Evolutionary conservation across 495 filamentous ascomycete genomes (phyloP), one percentile per base, ranked within the genome.

Genomic region (Aspergillus wentii): DNA sequence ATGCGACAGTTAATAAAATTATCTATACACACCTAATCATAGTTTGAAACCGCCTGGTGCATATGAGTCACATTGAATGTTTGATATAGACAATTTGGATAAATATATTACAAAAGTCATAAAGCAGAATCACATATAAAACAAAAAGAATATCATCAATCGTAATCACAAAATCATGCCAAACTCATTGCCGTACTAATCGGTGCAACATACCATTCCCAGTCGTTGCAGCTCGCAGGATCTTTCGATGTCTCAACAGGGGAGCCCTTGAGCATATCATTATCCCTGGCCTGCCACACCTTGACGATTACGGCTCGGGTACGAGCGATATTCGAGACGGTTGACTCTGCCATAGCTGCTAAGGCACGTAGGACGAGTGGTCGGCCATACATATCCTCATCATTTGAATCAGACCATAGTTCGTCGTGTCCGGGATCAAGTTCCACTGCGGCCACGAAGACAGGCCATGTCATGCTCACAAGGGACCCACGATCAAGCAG

Each of bases 391-490:
- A 52, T 51, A 3, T 20, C 38, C 0, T 46, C 26, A 3, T 46
- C 37, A 6, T 37, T 43, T 1, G 28, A 30, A n/a, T 52, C 51
- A 1, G 38, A 46, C 52, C 57, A 66, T 5, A 66, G 33, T 30
- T 68, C 58, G 31, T 71, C 65, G 10, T 59, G 48, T 2, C 54
- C 38, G 3, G 66, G 64, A 20, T 71, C 61, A 2, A 71, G 51
- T 30, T 71, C 66, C 8, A 69, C 62, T 3, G 63, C 64, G 3
- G 63, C 66, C 30, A 71, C 66, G 39, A 71, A 71, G 1, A 71
- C 45, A n/a, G 66, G 65, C 61, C 63, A 71, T 22, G 62, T 59
- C 27, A 68, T 52, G 37, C 57, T 62, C 17, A 56, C 52, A 10
- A 55, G 30, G 6, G 48, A 43, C 7, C 54, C 56, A 9, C 48